Conservation (phyloP, 2,329 filamentous ascomycete genomes). For the Metarhizium brunneum region DNA sequence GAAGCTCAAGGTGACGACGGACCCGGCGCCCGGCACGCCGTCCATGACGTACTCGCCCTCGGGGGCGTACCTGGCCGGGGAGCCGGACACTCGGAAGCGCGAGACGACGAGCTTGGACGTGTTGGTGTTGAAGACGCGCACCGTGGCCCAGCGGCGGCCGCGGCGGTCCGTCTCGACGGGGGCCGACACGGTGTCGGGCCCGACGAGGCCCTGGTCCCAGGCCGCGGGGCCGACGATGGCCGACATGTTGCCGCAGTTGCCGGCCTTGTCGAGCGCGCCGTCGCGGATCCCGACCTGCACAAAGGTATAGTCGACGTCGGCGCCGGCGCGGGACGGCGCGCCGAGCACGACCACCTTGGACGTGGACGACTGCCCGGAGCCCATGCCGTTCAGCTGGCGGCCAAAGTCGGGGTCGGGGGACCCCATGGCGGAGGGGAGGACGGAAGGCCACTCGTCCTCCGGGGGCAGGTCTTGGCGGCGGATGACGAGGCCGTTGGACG, state of each 20-base stretch:
- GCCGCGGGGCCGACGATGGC: constrained; percentile 50
- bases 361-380: constrained; percentile 58
- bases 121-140: constrained; percentile 63
- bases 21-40: constrained; percentile 50
- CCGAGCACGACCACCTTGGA: constrained; percentile 64
- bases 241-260: constrained; percentile 71
- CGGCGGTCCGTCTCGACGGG: constrained; percentile 10
- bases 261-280: constrained; percentile 51
- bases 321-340: constrained; percentile 33
- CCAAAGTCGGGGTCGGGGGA: constrained; percentile 53
- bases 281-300: constrained; percentile 57
- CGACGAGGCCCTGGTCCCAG: constrained; percentile 22
- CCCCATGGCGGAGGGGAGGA: constrained; percentile 53
- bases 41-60: constrained; percentile 51
- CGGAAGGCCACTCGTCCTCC: constrained; percentile 27
- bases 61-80: constrained; percentile 15
- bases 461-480: constrained; percentile 25
- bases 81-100: constrained; percentile 42
- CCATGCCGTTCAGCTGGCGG: constrained; percentile 64
- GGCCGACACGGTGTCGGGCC: background rate
- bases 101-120: constrained; percentile 55
- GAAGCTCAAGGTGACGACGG: constrained; percentile 52
- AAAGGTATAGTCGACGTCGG: constrained; percentile 64
- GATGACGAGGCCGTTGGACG: constrained; percentile 56
- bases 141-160: constrained; percentile 28